These are phyloP conservation scores for Aspergillus sp. DNA, from an alignment of 2,329 filamentous ascomycete genomes.

Conservation along the genomic window DNA sequence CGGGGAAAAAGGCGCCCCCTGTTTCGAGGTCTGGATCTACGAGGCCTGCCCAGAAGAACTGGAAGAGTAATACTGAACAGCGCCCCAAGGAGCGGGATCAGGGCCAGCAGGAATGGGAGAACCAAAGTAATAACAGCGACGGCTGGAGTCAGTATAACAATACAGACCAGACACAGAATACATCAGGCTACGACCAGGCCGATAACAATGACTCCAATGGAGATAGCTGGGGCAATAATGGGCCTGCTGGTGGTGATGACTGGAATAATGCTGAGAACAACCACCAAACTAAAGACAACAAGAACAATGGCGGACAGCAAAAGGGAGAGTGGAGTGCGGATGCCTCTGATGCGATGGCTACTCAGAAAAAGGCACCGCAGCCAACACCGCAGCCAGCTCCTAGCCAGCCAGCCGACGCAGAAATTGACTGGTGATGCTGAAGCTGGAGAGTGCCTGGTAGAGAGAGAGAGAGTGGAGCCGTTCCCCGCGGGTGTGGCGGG, in stretches of 20 bases:
- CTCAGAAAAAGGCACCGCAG: too few relatives aligned
- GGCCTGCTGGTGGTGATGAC: background rate
- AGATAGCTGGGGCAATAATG: background rate
- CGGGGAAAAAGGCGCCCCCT: background rate
- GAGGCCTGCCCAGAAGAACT: background rate
- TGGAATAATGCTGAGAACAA: background rate
- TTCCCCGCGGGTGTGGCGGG: constrained; percentile 4
- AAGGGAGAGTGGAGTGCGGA: background rate
- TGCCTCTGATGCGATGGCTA: too few relatives aligned
- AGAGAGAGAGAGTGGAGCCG: background rate
- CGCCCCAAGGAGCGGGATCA: background rate
- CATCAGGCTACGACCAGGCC: background rate
- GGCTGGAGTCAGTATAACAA: background rate
- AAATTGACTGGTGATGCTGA: background rate
- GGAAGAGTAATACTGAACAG: background rate
- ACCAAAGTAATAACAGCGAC: background rate
- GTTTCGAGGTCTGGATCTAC: background rate
- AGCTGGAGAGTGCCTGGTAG: background rate
- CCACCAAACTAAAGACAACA: background rate
- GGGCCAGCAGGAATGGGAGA: background rate
- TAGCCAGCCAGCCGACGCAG: too few relatives aligned
- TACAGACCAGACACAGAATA: background rate
- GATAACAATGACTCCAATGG: background rate
- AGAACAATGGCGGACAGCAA: background rate
- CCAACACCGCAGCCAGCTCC: too few relatives aligned